Base-by-base conservation (phyloP, 257 asterid species). In the Solanum habrochaites region DNA sequence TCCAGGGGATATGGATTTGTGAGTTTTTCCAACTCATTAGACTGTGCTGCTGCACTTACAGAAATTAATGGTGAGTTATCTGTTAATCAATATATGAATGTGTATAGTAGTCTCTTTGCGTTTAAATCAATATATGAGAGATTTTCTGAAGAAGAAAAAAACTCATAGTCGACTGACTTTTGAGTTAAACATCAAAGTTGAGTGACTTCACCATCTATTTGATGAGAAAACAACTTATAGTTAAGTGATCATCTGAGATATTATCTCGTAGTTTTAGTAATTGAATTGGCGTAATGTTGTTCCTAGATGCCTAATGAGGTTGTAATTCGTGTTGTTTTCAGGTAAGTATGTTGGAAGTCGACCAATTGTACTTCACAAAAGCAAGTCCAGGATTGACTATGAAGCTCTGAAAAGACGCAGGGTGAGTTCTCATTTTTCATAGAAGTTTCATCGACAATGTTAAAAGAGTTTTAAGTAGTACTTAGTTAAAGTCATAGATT, bases 1-100 rank as follows among this genome's bases (percentile, higher is more conserved):
- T 94, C 99, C 62, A 92, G 90, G 87, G 98, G 99, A 87, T 97
- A 92, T 42, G 99, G 99, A 71, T 97, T 97, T 88, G 94, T 97
- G 87, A 95, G 98, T 91, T 97, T 97, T 74, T 88, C 98, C 70
- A 97, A 92, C 82, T 96, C 96, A 11, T 45, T 92, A 25, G 99
- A 97, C 92, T 93, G 93, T 78, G 98, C 92, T 25, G 99, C 89
- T n/a, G 98, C 98, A 11, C 88, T 95, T 74, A 94, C 95, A 88
- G 98, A 97, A 90, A 94, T 94, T 96, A 95, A 95, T 66, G 98
- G 98, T 97, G 85, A 73, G 62, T 32, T 32, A 32, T 35, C 39
- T 35, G 39, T 35, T 35, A 5, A 35, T 5, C 39, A 35, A 35
- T 35, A 35, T 5, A 35, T 35, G 39, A 35, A 5, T 35, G 39